Evolutionary conservation across 1,139 yeast species (phyloP).

Genomic region (Blastobotrys arbuscula): DNA sequence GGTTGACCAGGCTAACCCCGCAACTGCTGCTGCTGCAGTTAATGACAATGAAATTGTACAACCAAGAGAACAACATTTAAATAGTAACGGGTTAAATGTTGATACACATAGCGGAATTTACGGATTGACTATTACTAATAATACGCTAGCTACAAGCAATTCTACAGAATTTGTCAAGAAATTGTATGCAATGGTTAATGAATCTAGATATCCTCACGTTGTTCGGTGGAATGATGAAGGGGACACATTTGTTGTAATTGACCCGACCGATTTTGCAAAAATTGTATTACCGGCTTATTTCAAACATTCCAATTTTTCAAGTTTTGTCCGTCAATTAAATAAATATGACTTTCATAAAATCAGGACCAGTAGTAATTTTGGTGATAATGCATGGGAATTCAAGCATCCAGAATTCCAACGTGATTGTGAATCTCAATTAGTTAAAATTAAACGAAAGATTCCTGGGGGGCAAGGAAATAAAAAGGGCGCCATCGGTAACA

Average conservation of each 20-base stretch:
- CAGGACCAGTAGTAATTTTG: slow-evolving; percentile 52
- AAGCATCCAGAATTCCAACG: slow-evolving; percentile 81
- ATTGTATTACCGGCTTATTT: slow-evolving; percentile 83
- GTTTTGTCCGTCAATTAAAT: slow-evolving; percentile 89
- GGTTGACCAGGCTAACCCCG: background rate
- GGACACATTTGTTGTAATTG: slow-evolving; percentile 80
- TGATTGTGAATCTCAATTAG: slow-evolving; percentile 65
- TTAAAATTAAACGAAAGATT: slow-evolving; percentile 74
- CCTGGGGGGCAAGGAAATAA: slow-evolving; percentile 39
- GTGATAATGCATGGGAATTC: slow-evolving; percentile 85
- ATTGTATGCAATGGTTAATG: slow-evolving; percentile 76
- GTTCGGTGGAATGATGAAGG: slow-evolving; percentile 84
- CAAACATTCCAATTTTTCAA: slow-evolving; percentile 86
- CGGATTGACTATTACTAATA: slow-evolving; percentile 1
- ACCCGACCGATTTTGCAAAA: slow-evolving; percentile 83
- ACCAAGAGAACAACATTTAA: background rate
- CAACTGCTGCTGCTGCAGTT: background rate
- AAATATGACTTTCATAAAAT: slow-evolving; percentile 97
- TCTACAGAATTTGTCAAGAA: slow-evolving; percentile 26
- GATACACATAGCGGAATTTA: too few species aligned
- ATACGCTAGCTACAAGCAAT: slow-evolving; percentile 3
- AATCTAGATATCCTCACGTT: slow-evolving; percentile 61
- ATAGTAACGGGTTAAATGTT: background rate
- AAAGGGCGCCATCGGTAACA: slow-evolving; percentile 16
- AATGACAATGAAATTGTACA: background rate